Evolutionary conservation across 192 early-diverging fungal species (phyloP), one percentile per base, ranked within the genome.

Genomic region (Backusella macrospora): DNA sequence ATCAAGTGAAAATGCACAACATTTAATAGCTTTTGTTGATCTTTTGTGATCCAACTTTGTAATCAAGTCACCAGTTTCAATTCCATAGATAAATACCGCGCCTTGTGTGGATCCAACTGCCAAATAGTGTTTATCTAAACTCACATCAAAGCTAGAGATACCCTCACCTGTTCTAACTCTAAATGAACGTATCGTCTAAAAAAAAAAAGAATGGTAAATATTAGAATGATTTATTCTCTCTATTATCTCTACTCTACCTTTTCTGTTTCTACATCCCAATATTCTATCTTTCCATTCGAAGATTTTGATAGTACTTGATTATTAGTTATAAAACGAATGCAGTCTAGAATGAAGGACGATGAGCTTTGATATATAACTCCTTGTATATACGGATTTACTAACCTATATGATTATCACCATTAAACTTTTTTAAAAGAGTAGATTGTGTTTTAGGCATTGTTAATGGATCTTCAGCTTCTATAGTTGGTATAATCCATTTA

Each of bases 21-120:
- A 91, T n/a, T 87, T 87, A 12, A 96, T 89, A 1, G 93, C 86
- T 52, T 92, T 92, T 40, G 88, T 92, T 6, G 92, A 92, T 45
- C 94, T 81, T 71, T 91, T 88, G 73, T 96, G 94, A 16, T 77
- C 82, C 43, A 96, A 79, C 62, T 89, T 89, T 16, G 88, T 74
- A 3, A 94, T 72, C 0, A 84, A 29, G 73, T 85, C 88, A 37
- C 93, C 94, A 26, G 74, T 90, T 2, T 86, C 77, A n/a, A 96
- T 80, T 71, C 87, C 87, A 74, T 89, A 95, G 1, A 96, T 86
- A 65, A 84, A 91, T 0, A 91, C 87, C 3, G 85, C 83, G 16
- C 95, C 95, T 52, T 87, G 83, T 62, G 85, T 87, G 45, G 91
- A 92, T 6, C 95, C 94, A 15, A 87, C 91, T 64, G 90, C 91